Evolutionary conservation across 2,329 filamentous ascomycete species (phyloP).

Genomic region (Ophiostoma triangulosporum): DNA sequence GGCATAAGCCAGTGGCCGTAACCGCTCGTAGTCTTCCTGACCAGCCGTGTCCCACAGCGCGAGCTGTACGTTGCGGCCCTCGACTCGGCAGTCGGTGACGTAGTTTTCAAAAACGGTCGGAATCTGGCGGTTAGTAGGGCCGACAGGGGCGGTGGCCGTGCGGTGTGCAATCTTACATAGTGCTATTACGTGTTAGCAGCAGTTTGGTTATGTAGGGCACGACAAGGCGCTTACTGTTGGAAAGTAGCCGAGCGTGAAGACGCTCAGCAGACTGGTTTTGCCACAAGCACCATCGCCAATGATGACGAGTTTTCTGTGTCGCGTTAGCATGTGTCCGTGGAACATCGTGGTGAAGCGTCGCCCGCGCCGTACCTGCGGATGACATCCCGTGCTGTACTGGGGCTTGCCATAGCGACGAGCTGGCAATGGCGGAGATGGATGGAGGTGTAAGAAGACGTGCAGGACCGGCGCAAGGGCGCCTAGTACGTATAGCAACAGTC

Average conservation of each 20-base stretch:
- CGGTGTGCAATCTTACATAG: conserved; percentile 35
- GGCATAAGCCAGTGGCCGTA: conserved; percentile 87
- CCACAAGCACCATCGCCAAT: conserved; percentile 96
- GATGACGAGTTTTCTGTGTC: conserved; percentile 77
- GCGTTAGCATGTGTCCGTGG: not conserved
- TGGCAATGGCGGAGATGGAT: not conserved
- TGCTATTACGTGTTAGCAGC: conserved; percentile 29
- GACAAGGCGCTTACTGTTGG: conserved; percentile 58
- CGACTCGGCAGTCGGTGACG: conserved; percentile 94
- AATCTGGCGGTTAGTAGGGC: conserved; percentile 38
- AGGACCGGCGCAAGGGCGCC: not conserved
- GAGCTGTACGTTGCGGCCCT: conserved; percentile 96
- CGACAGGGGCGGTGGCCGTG: too few species aligned
- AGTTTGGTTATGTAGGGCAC: too few species aligned
- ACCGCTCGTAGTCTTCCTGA: conserved; percentile 94
- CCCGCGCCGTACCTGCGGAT: conserved; percentile 26
- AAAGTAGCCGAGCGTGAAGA: conserved; percentile 96
- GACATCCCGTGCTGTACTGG: conserved; percentile 22
- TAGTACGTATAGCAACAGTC: not conserved
- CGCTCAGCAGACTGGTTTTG: conserved; percentile 92
- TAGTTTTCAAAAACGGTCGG: conserved; percentile 99
- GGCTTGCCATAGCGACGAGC: conserved; percentile 20
- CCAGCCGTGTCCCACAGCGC: conserved; percentile 99
- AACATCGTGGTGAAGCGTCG: too few species aligned
- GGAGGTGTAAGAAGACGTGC: not conserved